These are phyloP conservation scores for Termitomyces sp. DNA, from an alignment of 768 basidiomycete genomes.

Conservation along the genomic window DNA sequence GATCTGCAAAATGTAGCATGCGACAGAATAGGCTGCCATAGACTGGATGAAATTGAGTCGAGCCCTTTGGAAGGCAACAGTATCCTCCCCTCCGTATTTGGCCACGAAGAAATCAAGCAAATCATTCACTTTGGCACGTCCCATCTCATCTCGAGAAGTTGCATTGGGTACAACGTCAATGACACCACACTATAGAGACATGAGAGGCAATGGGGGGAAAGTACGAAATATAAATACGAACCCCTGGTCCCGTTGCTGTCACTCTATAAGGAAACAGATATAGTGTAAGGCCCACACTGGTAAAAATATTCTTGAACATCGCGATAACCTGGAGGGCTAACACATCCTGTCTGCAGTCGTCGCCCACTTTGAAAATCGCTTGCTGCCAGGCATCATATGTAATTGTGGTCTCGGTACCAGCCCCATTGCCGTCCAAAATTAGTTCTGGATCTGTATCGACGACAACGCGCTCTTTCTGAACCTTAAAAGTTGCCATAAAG, in stretches of 20 bases:
- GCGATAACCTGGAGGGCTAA: slow-evolving; percentile 95
- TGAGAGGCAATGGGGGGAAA: neutral
- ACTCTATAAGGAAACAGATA: slow-evolving; percentile 97
- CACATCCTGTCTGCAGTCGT: slow-evolving; percentile 98
- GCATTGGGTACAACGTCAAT: slow-evolving; percentile 98
- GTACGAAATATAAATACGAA: slow-evolving; percentile 34
- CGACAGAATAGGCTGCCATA: slow-evolving; percentile 98
- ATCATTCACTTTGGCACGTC: slow-evolving; percentile 96
- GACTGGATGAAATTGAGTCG: slow-evolving; percentile 96
- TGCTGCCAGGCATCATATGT: slow-evolving; percentile 93
- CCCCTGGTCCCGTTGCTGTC: slow-evolving; percentile 94
- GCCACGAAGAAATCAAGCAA: slow-evolving; percentile 90
- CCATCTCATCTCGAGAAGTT: slow-evolving; percentile 99
- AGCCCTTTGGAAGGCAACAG: slow-evolving; percentile 85
- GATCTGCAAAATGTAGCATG: slow-evolving; percentile 97
- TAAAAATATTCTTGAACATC: slow-evolving; percentile 99
- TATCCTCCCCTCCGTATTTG: slow-evolving; percentile 89
- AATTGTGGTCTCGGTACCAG: slow-evolving; percentile 48
- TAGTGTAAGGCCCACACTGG: slow-evolving; percentile 77
- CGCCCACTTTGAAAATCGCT: slow-evolving; percentile 99
- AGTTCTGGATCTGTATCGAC: slow-evolving; percentile 71
- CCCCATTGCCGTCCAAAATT: slow-evolving; percentile 59
- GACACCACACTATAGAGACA: slow-evolving; percentile 73
- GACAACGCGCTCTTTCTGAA: slow-evolving; percentile 76
- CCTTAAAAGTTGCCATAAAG: slow-evolving; percentile 99